A percentile compares a stretch with the other conserved stretches of the same genome.
Conservation (phyloP, 306 rosid genomes). For the Trifolium dubium region DNA sequence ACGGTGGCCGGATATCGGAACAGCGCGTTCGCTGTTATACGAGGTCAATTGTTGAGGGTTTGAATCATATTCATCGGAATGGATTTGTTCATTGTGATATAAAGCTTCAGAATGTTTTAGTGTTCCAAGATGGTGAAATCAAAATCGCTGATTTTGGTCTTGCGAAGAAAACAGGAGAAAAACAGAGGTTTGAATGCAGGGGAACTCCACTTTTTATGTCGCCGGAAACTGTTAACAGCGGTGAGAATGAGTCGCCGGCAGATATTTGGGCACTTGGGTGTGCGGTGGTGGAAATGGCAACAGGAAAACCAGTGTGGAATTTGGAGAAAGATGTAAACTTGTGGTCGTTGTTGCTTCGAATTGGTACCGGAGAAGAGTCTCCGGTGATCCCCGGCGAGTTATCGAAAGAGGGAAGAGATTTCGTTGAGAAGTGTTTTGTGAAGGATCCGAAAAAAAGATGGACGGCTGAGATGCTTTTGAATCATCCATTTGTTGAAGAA, state of each 20-base stretch:
- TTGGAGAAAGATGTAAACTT: conserved; percentile 39
- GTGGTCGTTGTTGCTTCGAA: conserved; percentile 61
- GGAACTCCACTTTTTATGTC: conserved; percentile 92
- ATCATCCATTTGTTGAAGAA: conserved; percentile 62
- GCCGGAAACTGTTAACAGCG: conserved; percentile 74
- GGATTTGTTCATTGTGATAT: conserved; percentile 94
- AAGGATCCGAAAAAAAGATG: conserved; percentile 76
- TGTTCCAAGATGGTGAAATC: conserved; percentile 57
- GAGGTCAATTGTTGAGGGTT: conserved; percentile 60
- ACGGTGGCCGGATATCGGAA: conserved; percentile 68
- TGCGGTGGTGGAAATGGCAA: conserved; percentile 75
- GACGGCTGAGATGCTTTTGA: conserved; percentile 91
- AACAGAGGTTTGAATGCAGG: conserved; percentile 50
- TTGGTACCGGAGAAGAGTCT: conserved; percentile 71
- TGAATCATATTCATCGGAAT: conserved; percentile 55
- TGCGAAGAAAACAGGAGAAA: conserved; percentile 53
- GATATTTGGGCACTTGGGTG: conserved; percentile 91
- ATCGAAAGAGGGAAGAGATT: conserved; percentile 72
- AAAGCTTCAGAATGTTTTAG: conserved; percentile 78
- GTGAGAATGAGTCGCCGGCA: conserved; percentile 60
- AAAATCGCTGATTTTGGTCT: conserved; percentile 93
- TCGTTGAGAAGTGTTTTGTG: conserved; percentile 66
- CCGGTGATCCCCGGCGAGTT: conserved; percentile 67
- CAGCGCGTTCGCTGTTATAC: conserved; percentile 46
- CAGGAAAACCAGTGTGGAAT: conserved; percentile 79